Percentiles rank a stretch among this genome's conserved stretches.
Conservation (phyloP, 2,329 filamentous ascomycete genomes). For the Alternaria gaisen region DNA sequence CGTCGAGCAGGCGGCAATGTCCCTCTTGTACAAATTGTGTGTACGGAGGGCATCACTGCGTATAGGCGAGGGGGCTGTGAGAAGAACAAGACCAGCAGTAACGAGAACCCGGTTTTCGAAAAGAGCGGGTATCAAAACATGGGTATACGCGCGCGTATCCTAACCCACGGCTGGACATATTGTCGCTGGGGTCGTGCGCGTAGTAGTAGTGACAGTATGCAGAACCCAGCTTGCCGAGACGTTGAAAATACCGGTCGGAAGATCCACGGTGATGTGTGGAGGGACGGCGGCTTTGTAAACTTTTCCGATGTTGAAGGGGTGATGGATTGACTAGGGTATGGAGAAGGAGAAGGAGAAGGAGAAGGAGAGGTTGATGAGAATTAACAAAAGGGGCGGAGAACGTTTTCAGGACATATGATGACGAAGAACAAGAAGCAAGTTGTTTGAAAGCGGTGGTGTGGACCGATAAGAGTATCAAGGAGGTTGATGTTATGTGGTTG, state of each 20-base stretch:
- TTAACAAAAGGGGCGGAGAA: constrained; percentile 4
- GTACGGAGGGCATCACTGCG: constrained; percentile 34
- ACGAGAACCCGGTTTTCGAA: background rate
- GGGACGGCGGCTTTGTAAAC: constrained; percentile 34
- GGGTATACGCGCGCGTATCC: constrained; percentile 23
- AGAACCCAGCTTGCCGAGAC: background rate
- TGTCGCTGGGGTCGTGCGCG: constrained; percentile 35
- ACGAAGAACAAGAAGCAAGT: background rate
- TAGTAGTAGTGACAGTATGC: constrained; percentile 20
- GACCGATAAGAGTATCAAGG: too few relatives aligned
- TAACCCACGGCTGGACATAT: constrained; percentile 38
- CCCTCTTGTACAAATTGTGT: constrained; percentile 28
- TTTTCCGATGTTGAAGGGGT: constrained; percentile 35
- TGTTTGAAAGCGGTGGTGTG: too few relatives aligned
- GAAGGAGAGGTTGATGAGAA: background rate
- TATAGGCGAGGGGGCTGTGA: constrained; percentile 44
- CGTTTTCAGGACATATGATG: too few relatives aligned
- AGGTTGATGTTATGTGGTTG: accelerated
- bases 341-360: constrained; percentile 9
- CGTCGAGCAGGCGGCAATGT: constrained; percentile 22
- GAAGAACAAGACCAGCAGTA: background rate
- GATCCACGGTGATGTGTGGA: constrained; percentile 35
- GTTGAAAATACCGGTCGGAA: constrained; percentile 11
- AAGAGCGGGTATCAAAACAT: background rate
- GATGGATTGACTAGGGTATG: constrained; percentile 10